These are phyloP conservation scores for Ilex asprella DNA, from an alignment of 257 asterid species.

Conservation along the genomic window DNA sequence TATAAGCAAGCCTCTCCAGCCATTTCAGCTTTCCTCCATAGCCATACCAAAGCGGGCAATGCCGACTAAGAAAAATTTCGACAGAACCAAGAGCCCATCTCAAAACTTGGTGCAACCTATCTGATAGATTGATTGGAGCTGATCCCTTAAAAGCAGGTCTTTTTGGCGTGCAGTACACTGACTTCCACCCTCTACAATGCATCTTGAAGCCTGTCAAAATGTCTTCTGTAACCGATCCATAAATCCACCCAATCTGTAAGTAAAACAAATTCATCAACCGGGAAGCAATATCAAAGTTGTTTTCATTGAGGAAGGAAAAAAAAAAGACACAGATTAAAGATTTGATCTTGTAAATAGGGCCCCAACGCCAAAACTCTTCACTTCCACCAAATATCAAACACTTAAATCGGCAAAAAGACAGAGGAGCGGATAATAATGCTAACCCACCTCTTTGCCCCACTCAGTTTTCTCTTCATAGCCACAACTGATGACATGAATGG, in stretches of 20 bases:
- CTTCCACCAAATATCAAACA: no score
- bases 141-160: slow-evolving; percentile 85
- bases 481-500: slow-evolving; percentile 82
- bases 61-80: slow-evolving; percentile 81
- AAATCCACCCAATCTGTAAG: slow-evolving; percentile 83
- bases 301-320: no score
- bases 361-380: no score
- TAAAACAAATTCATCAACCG: neutral
- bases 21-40: slow-evolving; percentile 69
- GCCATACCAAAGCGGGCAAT: slow-evolving; percentile 89
- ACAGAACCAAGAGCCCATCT: slow-evolving; percentile 94
- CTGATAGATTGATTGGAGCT: slow-evolving; percentile 84
- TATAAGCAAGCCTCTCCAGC: slow-evolving; percentile 72
- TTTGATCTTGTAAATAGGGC: no score
- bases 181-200: slow-evolving; percentile 89
- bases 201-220: slow-evolving; percentile 86
- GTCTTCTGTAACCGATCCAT: slow-evolving; percentile 79
- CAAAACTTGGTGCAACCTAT: slow-evolving; percentile 80
- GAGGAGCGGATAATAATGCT: no score
- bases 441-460: slow-evolving; percentile 80
- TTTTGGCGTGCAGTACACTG: slow-evolving; percentile 69
- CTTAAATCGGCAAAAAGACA: no score
- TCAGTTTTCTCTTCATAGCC: slow-evolving; percentile 89
- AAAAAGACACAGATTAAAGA: no score
- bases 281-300: no score